These are phyloP conservation scores for Chaetothyriales sp. DNA, from an alignment of 2,329 filamentous ascomycete species.

Conservation along the genomic window DNA sequence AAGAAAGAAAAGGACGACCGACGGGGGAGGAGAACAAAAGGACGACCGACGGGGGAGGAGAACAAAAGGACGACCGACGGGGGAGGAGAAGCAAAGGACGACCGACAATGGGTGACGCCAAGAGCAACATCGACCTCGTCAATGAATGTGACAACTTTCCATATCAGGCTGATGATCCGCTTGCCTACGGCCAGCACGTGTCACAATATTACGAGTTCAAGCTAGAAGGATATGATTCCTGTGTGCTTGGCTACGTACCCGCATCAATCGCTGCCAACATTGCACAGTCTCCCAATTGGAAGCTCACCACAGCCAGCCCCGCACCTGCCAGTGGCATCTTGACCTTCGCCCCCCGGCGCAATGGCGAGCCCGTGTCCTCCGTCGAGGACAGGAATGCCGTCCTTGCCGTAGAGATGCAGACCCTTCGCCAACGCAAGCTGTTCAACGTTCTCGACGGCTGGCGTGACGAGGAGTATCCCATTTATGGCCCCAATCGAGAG, in stretches of 20 bases:
- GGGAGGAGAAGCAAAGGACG: too few species aligned
- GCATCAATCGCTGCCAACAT: constrained; percentile 15
- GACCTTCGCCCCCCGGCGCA: constrained; percentile 12
- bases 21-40: too few species aligned
- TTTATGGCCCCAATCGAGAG: constrained; percentile 49
- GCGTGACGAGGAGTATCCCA: constrained; percentile 67
- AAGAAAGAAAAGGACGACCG: too few species aligned
- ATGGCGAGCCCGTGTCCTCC: constrained; percentile 23
- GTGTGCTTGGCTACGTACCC: constrained; percentile 44
- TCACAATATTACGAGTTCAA: constrained; percentile 50
- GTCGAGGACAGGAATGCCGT: constrained; percentile 49
- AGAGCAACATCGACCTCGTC: constrained; percentile 42
- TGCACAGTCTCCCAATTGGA: constrained; percentile 6
- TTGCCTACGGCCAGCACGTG: constrained; percentile 41
- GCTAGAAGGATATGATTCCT: constrained; percentile 50
- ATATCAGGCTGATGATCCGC: constrained; percentile 49
- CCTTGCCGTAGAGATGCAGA: constrained; percentile 44
- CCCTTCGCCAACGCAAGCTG: constrained; percentile 55
- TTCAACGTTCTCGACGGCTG: constrained; percentile 68
- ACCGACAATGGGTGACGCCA: constrained; percentile 4
- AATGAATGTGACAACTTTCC: constrained; percentile 57
- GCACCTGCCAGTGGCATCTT: constrained; percentile 6
- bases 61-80: too few species aligned
- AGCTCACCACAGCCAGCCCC: constrained; percentile 6
- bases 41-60: too few species aligned